A percentile compares a stretch with the other conserved stretches of the same genome.
phyloP scores from a whole-genome alignment of 257 asterid genomes.

The Solanum bukasovii region DNA sequence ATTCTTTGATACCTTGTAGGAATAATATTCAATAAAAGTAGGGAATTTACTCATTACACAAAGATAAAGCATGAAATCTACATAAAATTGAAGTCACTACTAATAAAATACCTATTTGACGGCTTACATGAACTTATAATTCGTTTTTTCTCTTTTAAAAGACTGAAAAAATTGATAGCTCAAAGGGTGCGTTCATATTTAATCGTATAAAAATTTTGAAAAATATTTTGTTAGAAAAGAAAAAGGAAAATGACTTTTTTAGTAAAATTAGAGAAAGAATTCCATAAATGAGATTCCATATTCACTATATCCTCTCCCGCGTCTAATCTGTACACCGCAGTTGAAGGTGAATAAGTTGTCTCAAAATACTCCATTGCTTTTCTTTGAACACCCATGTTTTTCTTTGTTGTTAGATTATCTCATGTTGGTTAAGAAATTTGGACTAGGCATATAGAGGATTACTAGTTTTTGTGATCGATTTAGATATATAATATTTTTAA shows the following conservation, averaged over 20 bases:
- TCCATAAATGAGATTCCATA: not conserved
- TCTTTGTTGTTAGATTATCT: too few relatives aligned
- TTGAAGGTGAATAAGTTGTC: too few relatives aligned
- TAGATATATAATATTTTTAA: too few relatives aligned
- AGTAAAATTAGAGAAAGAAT: not conserved
- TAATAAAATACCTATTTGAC: not conserved
- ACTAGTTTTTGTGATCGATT: too few relatives aligned
- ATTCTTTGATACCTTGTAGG: not conserved
- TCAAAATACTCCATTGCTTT: too few relatives aligned
- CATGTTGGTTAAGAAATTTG: too few relatives aligned
- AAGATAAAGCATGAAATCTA: not conserved
- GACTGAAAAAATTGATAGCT: not conserved
- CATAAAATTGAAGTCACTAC: not conserved
- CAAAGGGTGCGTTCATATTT: not conserved
- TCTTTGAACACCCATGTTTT: too few relatives aligned
- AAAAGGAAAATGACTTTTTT: too few relatives aligned
- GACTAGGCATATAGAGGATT: too few relatives aligned
- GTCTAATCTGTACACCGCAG: too few relatives aligned
- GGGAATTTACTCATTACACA: not conserved
- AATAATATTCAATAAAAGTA: not conserved
- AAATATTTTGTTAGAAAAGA: too few relatives aligned
- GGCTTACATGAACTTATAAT: not conserved
- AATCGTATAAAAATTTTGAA: not conserved
- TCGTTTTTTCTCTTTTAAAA: not conserved
- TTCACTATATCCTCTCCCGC: too few relatives aligned